Evolutionary conservation across 2,329 filamentous ascomycete species (phyloP).

Genomic region (Raffaelea deltoideospora): DNA sequence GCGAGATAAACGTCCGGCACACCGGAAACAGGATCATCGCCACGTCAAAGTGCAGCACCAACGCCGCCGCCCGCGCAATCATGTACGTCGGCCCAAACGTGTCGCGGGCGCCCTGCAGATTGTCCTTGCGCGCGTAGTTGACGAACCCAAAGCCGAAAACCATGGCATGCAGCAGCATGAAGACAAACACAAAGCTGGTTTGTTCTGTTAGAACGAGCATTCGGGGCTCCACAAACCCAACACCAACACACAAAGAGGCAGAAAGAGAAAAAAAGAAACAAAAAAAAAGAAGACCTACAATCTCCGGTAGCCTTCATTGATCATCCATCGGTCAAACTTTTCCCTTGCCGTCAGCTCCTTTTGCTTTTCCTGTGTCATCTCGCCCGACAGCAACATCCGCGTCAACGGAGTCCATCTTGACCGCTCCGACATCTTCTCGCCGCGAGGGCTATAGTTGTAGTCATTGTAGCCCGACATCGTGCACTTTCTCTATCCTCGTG

Average conservation of each 20-base stretch:
- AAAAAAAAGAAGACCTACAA: constrained; percentile 38
- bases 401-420: constrained; percentile 72
- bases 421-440: constrained; percentile 42
- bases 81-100: constrained; percentile 63
- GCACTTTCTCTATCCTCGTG: too few relatives aligned
- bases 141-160: constrained; percentile 70
- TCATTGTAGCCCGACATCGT: constrained; percentile 21
- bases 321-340: constrained; percentile 75
- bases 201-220: constrained; percentile 12
- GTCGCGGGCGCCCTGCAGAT: constrained; percentile 46
- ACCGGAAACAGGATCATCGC: constrained; percentile 68
- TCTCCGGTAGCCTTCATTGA: constrained; percentile 72
- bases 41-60: constrained; percentile 70
- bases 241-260: not conserved
- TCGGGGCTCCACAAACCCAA: not conserved
- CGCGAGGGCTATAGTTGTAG: constrained; percentile 15
- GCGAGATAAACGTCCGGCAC: constrained; percentile 70
- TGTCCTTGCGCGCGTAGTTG: constrained; percentile 68
- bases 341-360: constrained; percentile 53
- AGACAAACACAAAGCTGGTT: constrained; percentile 57
- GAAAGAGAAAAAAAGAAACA: not conserved
- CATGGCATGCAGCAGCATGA: constrained; percentile 57
- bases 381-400: constrained; percentile 67
- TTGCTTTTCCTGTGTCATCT: constrained; percentile 62
- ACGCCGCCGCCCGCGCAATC: constrained; percentile 58